Conservation (phyloP, 345 rosid species). For the Garcia nutans region DNA sequence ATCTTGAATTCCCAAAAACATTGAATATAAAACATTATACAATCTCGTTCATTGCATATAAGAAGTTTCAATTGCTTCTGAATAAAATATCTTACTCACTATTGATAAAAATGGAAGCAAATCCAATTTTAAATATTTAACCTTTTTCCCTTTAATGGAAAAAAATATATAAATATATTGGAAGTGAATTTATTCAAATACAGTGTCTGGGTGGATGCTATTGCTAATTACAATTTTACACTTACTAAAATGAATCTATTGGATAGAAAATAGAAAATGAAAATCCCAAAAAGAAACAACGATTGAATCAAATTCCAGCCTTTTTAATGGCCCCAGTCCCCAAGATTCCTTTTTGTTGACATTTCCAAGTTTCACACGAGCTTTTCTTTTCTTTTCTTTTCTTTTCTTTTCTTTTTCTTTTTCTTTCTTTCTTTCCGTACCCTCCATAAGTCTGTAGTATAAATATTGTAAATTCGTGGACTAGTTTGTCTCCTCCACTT, state of each 20-base stretch:
- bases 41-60: too few relatives aligned
- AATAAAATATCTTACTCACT: too few relatives aligned
- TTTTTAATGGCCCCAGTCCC: neutral
- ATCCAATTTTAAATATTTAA: too few relatives aligned
- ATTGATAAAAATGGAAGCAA: too few relatives aligned
- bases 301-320: neutral
- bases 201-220: neutral
- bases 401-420: neutral
- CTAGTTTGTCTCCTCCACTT: neutral
- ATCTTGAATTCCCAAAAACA: too few relatives aligned
- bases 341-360: neutral
- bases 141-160: too few relatives aligned
- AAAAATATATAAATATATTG: too few relatives aligned
- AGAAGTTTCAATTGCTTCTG: too few relatives aligned
- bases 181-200: too few relatives aligned
- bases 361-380: neutral
- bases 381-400: neutral
- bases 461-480: conserved; percentile 16
- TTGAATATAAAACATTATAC: too few relatives aligned
- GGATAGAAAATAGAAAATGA: neutral
- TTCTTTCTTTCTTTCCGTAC: too few relatives aligned
- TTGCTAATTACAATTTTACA: too few relatives aligned
- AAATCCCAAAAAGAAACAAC: neutral
- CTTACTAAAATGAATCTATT: neutral
- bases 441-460: neutral